phyloP scores from a whole-genome alignment of 257 asterid species.

The Anisodus acutangulus region DNA sequence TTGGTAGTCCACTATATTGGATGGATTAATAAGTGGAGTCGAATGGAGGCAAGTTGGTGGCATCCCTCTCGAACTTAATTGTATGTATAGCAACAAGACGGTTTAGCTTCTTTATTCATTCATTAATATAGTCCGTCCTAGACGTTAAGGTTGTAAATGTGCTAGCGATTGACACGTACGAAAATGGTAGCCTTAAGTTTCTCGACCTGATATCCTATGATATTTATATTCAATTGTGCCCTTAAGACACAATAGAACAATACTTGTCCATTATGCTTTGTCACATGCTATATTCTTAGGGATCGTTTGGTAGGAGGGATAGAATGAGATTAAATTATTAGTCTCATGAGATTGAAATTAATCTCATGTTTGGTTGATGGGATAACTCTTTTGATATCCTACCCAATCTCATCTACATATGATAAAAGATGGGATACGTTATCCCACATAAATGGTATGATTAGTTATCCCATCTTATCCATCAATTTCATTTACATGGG shows the following conservation, averaged over 20 bases:
- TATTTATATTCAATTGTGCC: conserved; percentile 23
- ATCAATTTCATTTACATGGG: too few species aligned
- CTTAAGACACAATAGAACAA: not conserved
- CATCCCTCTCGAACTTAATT: not conserved
- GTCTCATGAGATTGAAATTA: too few species aligned
- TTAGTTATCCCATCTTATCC: too few species aligned
- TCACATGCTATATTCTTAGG: not conserved
- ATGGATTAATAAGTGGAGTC: not conserved
- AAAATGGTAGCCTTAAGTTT: conserved; percentile 25
- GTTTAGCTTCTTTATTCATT: not conserved
- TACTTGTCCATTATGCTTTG: not conserved
- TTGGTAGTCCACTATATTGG: not conserved
- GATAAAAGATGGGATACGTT: too few species aligned
- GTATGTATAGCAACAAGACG: not conserved
- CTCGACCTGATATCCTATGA: conserved; percentile 26
- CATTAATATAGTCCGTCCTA: not conserved
- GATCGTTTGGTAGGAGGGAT: too few species aligned
- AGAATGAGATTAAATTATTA: too few species aligned
- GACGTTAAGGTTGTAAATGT: conserved; percentile 9
- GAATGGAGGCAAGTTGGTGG: conserved; percentile 10
- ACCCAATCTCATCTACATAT: too few species aligned
- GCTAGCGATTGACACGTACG: conserved; percentile 31
- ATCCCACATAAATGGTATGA: too few species aligned
- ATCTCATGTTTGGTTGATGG: too few species aligned
- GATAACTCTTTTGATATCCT: too few species aligned